Base-by-base conservation (phyloP, 2,329 filamentous ascomycete species). In the Pseudogymnoascus sp. region DNA sequence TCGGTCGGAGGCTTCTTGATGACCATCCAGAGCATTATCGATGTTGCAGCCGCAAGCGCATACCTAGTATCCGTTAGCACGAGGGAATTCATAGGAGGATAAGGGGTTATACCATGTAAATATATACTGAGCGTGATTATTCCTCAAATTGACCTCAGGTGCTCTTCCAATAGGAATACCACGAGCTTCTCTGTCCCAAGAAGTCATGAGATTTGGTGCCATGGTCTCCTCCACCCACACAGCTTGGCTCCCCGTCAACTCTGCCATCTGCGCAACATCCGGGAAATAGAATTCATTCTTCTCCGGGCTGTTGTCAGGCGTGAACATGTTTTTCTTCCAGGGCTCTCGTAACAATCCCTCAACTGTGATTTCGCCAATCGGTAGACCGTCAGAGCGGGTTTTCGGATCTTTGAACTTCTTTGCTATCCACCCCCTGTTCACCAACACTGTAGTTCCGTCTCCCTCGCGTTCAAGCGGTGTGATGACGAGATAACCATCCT, bases 251-350 rank as follows among this genome's bases (percentile, higher is more conserved):
- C 90, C 91, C 23, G 86, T 87, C 73, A 91, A 76, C 65, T 79
- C 80, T 1, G 94, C 94, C 94, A 99, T 99, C 80, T 97, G 85
- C 70, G 82, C 76, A 23, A 99, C 91, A 75, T 96, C 93, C 0
- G 94, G 93, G 72, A 99, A 99, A 77, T 96, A 96, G 74, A 95
- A 99, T 75, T 92, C 87, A 64, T 88, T 85, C 72, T 86, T 86
- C 69, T 92, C 87, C 0, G 93, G 93, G 69, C 85, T 80, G 70
- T 99, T 99, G 0, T 89, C 86, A 0, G 94, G 94, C 63, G 94
- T 99, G 75, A 99, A 99, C 83, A 92, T 89, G 75, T 99, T 99
- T 82, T 93, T 96, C 82, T 96, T 94, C 84, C 91, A 96, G 7
- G 93, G 93, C 77, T 94, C 86, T 65, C 94, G 78, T 73, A 99